Conservation (phyloP, 2,329 filamentous ascomycete genomes). For the Pseudogymnoascus verrucosus region DNA sequence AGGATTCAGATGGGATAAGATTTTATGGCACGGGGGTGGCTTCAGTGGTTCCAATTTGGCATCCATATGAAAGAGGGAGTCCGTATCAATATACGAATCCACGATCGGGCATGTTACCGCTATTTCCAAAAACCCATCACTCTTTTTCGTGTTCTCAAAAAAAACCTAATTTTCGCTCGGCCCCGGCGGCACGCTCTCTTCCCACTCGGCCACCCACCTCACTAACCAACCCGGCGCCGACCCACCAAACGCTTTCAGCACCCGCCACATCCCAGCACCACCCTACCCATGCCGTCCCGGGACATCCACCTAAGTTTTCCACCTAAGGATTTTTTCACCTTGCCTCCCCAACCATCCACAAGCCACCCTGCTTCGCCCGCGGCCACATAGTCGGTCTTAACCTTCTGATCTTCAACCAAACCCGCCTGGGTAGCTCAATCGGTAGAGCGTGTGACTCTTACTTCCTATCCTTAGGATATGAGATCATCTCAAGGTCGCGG, state of each 20-base stretch:
- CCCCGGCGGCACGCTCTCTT: background rate
- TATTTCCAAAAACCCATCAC: background rate
- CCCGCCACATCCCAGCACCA: constrained; percentile 2
- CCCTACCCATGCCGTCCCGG: background rate
- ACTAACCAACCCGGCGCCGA: background rate
- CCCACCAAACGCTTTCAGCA: background rate
- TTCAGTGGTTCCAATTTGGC: background rate
- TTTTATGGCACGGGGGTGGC: background rate
- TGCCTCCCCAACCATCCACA: background rate
- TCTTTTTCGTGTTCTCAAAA: constrained; percentile 1
- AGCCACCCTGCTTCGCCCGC: background rate
- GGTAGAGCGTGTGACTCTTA: constrained; percentile 67
- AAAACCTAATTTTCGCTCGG: background rate
- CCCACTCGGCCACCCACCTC: background rate
- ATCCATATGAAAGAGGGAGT: background rate
- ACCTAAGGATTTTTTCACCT: background rate
- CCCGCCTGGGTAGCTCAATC: constrained; percentile 48
- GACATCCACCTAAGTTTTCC: background rate
- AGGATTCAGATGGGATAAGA: background rate
- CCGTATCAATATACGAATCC: background rate
- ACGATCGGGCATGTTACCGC: background rate
- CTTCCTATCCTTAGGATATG: background rate
- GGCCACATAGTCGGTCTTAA: background rate
- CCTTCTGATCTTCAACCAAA: constrained; percentile 3
- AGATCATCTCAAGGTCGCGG: constrained; percentile 8